Percentiles rank a stretch among this genome's conserved stretches.
These are phyloP conservation scores for Cymbopogon flexuosus DNA, from an alignment of 202 grass and related monocot genomes.

Conservation along the genomic window DNA sequence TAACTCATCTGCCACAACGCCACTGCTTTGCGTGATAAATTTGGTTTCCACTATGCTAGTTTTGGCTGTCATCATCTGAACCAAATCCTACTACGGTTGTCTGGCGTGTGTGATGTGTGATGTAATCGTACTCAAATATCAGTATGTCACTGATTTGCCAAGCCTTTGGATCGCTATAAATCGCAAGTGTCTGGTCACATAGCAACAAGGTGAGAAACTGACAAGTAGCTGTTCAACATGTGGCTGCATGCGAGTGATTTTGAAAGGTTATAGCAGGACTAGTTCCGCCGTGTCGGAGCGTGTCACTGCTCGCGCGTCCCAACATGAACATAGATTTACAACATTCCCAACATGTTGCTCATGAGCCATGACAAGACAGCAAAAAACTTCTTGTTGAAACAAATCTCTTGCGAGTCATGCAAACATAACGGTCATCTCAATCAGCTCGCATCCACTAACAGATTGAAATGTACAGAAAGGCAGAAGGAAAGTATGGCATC, in stretches of 20 bases:
- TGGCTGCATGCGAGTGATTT: background rate
- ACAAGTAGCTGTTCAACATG: background rate
- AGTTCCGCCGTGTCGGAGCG: too few relatives aligned
- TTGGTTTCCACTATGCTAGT: background rate
- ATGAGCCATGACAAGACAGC: background rate
- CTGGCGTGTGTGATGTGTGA: background rate
- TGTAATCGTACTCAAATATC: background rate
- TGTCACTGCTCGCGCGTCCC: background rate
- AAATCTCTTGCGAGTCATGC: conserved; percentile 7
- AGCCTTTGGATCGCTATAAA: background rate
- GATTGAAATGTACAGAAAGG: conserved; percentile 33
- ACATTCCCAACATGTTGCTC: too few relatives aligned
- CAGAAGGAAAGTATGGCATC: background rate
- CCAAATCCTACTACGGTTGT: background rate
- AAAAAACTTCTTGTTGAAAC: background rate
- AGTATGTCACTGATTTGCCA: background rate
- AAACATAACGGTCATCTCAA: conserved; percentile 19
- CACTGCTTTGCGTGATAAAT: background rate
- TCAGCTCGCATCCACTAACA: conserved; percentile 5
- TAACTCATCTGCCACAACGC: background rate
- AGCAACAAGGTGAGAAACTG: background rate
- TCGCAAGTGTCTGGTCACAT: background rate
- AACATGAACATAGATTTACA: background rate
- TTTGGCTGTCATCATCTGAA: background rate
- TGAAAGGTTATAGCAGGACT: background rate